Base-by-base conservation (phyloP, 129 eudicot genomes). In the Artemisia tridentata region DNA sequence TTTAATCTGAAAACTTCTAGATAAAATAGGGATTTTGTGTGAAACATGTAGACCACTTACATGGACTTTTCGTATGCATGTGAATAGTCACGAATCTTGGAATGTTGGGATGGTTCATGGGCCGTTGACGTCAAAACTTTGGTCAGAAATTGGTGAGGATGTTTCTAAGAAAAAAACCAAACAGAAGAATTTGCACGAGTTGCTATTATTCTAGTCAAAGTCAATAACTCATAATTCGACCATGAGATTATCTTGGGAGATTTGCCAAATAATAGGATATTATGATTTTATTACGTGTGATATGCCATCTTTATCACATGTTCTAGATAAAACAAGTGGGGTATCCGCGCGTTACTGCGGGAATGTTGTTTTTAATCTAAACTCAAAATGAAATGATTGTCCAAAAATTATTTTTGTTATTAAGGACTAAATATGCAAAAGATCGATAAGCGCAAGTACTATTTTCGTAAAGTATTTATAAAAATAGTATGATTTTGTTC, bases 121-220 rank as follows among this genome's bases (percentile, higher is more conserved):
- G 27, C 55, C 16, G 8, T 17, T 21, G 3, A 12, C 25, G 27
- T 49, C 68, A 75, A 46, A 67, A 27, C 23, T 75, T 67, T 58
- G 53, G 74, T 67, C 74, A 75, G 25, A 66, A 65, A 23, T 31
- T 75, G 73, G 27, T 49, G 69, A 43, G 65, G 77, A 67, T 59
- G 17, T n/a, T 65, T 65, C 59, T 66, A 65, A 38, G 79, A 74
- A 74, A 45, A 25, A n/a, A 74, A 58, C 48, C 63, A 64, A 62
- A 29, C 25, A 20, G 23, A 19, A 45, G 48, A 13, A 23, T 10
- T 23, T 66, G 75, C 41, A 48, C 43, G 38, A 27, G 20, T 61
- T 7, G 12, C 43, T 34, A 34, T 62, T 62, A 72, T 77, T 77
- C 71, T 69, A 50, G 71, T 77, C 81, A 77, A 69, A 65, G 71